Evolutionary conservation across 2,329 filamentous ascomycete species (phyloP), one percentile per base, ranked within the genome.

Genomic region (Pseudocercospora macadamiae): DNA sequence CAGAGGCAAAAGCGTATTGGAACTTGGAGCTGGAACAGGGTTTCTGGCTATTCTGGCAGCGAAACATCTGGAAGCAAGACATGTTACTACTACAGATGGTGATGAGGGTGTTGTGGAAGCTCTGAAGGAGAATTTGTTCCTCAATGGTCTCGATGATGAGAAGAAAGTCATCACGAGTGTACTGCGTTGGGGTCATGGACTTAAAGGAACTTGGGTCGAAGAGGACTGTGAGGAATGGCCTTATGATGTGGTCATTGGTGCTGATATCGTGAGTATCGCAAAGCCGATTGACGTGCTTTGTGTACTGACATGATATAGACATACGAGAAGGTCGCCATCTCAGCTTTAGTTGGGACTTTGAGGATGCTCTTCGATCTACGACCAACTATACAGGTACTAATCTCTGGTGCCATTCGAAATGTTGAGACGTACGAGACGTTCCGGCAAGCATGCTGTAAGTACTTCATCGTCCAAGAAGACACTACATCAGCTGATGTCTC

Each of bases 21-120:
- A 93, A 70, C 79, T 93, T 1, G 90, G 90, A 3, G 85, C 89
- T 1, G 34, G 90, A 1, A 93, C 90, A 1, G 90, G 89, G 0
- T 89, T 91, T 69, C 74, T 92, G 1, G 88, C 89, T 0, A 84
- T 93, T 10, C 76, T 93, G 0, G 91, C 89, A 63, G 84, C 86
- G n/a, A 89, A 87, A 65, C 77, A 86, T 68, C 79, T 93, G 0
- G 78, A 73, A 4, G 81, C 87, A 0, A 70, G 74, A 0, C 82
- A 85, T 52, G 84, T 89, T 19, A 79, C 89, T 4, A 85, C 87
- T 2, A 90, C 90, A 0, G 90, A 95, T 69, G 90, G 90, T 2
- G 89, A 89, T 12, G 84, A 87, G 65, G 85, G 87, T 54, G 88
- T 93, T 1, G 83, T 91, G 51, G 83, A 86, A 67, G 83, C 83